Evolutionary conservation across 305 asterid species (phyloP).

Genomic region (Rubia peregrina): DNA sequence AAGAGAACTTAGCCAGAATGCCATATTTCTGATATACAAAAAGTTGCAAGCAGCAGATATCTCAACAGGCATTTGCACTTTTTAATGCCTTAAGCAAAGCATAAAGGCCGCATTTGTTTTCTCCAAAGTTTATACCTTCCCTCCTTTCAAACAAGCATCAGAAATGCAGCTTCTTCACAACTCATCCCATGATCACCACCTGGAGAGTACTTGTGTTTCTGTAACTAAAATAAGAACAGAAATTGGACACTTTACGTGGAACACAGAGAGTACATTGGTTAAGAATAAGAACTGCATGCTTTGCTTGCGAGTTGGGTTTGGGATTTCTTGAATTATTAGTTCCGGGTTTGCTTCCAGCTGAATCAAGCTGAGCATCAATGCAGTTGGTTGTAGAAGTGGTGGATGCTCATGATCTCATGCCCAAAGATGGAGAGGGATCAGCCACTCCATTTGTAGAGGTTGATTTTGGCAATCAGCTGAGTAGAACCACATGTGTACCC

Average conservation of each 20-base stretch:
- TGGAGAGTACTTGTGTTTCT: neutral
- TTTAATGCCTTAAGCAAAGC: constrained; percentile 17
- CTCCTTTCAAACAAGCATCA: constrained; percentile 16
- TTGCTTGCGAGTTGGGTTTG: constrained; percentile 43
- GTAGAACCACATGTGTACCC: constrained; percentile 35
- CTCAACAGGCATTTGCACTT: neutral
- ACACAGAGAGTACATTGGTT: neutral
- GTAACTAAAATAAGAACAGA: neutral
- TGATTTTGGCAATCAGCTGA: constrained; percentile 39
- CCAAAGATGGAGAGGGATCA: constrained; percentile 49
- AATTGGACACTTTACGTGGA: neutral
- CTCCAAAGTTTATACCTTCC: constrained; percentile 27
- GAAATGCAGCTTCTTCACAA: constrained; percentile 30
- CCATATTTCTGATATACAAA: neutral
- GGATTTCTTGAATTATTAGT: constrained; percentile 33
- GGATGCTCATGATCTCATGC: constrained; percentile 49
- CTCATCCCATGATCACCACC: constrained; percentile 26
- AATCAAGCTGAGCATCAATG: constrained; percentile 30
- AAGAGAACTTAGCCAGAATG: too few relatives aligned
- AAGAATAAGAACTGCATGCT: constrained; percentile 23
- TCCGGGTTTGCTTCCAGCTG: constrained; percentile 22
- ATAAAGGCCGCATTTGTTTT: constrained; percentile 18
- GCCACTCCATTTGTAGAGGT: constrained; percentile 50
- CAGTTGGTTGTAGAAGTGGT: constrained; percentile 42
- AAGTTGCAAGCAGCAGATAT: neutral